Evolutionary conservation across 2,329 filamentous ascomycete genomes (phyloP).

Genomic region (Amphichorda felina): DNA sequence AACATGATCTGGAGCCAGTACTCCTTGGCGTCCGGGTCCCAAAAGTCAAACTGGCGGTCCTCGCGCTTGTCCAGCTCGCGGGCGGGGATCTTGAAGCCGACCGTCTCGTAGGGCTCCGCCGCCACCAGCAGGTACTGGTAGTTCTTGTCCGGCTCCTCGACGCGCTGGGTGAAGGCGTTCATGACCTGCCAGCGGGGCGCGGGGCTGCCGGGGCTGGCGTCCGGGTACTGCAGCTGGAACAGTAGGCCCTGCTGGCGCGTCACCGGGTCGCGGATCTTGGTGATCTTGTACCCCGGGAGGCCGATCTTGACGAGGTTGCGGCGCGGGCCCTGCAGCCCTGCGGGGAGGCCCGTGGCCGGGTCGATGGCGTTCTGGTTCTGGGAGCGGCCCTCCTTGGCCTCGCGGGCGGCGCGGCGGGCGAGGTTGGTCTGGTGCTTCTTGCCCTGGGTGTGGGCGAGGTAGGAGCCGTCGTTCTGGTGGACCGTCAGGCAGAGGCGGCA

Average conservation of each 20-base stretch:
- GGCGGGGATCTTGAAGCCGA: slow-evolving; percentile 90
- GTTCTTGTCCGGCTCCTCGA: slow-evolving; percentile 87
- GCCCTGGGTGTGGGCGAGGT: slow-evolving; percentile 95
- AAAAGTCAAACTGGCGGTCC: slow-evolving; percentile 86
- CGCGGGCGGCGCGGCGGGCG: slow-evolving; percentile 85
- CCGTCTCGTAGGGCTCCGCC: slow-evolving; percentile 96
- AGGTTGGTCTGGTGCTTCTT: slow-evolving; percentile 99
- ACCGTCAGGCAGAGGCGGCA: slow-evolving; percentile 94
- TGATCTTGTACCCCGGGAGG: slow-evolving; percentile 93
- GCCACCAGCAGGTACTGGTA: slow-evolving; percentile 94
- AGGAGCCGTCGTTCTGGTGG: slow-evolving; percentile 97
- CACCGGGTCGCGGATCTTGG: slow-evolving; percentile 82
- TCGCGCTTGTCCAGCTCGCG: slow-evolving; percentile 84
- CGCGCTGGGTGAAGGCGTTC: slow-evolving; percentile 92
- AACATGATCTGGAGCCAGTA: slow-evolving; percentile 98
- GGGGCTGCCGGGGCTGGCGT: slow-evolving; percentile 60
- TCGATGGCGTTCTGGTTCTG: slow-evolving; percentile 33
- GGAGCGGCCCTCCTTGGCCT: slow-evolving; percentile 76
- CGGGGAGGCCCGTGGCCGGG: slow-evolving; percentile 56
- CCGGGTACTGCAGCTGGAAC: slow-evolving; percentile 95
- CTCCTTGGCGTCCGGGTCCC: slow-evolving; percentile 90
- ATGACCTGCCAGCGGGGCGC: slow-evolving; percentile 86
- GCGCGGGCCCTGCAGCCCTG: slow-evolving; percentile 67
- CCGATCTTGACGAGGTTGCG: slow-evolving; percentile 91
- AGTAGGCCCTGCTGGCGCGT: slow-evolving; percentile 81